These are phyloP conservation scores for Alternaria triticimaculans DNA, from an alignment of 2,329 filamentous ascomycete species.

Conservation along the genomic window DNA sequence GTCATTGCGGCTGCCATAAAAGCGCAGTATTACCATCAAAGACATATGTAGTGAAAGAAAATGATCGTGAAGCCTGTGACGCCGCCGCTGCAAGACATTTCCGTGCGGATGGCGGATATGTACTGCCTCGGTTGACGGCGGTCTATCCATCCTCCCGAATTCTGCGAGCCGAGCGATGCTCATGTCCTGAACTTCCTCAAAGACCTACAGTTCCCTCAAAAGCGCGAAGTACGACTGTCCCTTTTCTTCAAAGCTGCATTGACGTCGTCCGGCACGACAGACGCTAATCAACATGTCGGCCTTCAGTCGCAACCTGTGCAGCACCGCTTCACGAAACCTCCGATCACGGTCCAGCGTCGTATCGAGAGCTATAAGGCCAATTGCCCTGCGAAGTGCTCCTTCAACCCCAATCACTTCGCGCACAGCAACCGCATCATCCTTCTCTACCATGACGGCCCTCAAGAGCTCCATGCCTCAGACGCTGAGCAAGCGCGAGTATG, in stretches of 20 bases:
- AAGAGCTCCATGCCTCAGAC: slow-evolving; percentile 43
- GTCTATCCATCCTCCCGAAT: slow-evolving; percentile 35
- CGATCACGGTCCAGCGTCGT: slow-evolving; percentile 43
- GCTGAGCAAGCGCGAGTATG: slow-evolving; percentile 65
- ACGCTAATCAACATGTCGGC: slow-evolving; percentile 52
- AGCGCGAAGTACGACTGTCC: slow-evolving; percentile 45
- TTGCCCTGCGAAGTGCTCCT: slow-evolving; percentile 39
- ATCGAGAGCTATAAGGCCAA: slow-evolving; percentile 47
- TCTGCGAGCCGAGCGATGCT: slow-evolving; percentile 33
- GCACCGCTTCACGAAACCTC: slow-evolving; percentile 46
- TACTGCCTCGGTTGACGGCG: slow-evolving; percentile 42
- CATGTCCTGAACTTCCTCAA: slow-evolving; percentile 28
- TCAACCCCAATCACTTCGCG: slow-evolving; percentile 32
- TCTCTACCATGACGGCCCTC: slow-evolving; percentile 49
- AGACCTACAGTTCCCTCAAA: slow-evolving; percentile 27
- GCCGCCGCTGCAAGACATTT: not conserved
- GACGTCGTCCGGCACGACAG: slow-evolving; percentile 38
- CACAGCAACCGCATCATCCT: slow-evolving; percentile 34
- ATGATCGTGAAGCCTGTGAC: not conserved
- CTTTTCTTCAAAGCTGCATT: slow-evolving; percentile 39
- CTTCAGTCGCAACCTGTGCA: slow-evolving; percentile 52
- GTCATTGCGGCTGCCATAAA: not conserved
- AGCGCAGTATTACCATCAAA: not conserved
- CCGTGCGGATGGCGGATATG: slow-evolving; percentile 4
- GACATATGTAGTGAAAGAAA: not conserved